These are phyloP conservation scores for Hanseniaspora sp. DNA, from an alignment of 1,139 yeast species.

Conservation along the genomic window DNA sequence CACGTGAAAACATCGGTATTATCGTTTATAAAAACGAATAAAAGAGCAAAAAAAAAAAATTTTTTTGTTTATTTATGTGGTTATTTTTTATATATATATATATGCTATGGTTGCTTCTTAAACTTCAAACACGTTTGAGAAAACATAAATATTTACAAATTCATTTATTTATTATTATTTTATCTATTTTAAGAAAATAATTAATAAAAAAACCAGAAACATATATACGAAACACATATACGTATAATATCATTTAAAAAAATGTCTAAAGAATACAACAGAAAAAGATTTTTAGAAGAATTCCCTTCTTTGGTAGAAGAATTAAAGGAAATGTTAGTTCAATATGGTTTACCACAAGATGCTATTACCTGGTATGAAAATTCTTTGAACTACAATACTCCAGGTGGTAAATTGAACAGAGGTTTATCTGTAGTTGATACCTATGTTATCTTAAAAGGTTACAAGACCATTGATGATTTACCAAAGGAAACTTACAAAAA, in stretches of 20 bases:
- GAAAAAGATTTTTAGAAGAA: conserved; percentile 55
- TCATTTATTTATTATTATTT: too few species aligned
- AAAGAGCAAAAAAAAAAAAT: not conserved
- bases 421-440: conserved; percentile 94
- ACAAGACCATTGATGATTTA: conserved; percentile 49
- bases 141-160: too few species aligned
- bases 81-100: not conserved
- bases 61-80: not conserved
- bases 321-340: conserved; percentile 48
- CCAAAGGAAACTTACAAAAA: conserved; percentile 60
- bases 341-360: conserved; percentile 74
- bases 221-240: too few species aligned
- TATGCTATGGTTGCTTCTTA: too few species aligned
- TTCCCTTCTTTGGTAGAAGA: conserved; percentile 76
- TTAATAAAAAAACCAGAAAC: too few species aligned
- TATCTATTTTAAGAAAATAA: not conserved
- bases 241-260: not conserved
- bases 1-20: not conserved
- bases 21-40: not conserved
- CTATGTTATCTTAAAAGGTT: conserved; percentile 63
- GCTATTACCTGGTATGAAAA: conserved; percentile 79
- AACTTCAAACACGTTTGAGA: not conserved
- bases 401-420: conserved; percentile 94
- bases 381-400: conserved; percentile 73
- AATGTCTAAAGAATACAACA: conserved; percentile 31